Evolutionary conservation across 164 flowering plant genomes (phyloP).

Genomic region (Aristolochia californica): DNA sequence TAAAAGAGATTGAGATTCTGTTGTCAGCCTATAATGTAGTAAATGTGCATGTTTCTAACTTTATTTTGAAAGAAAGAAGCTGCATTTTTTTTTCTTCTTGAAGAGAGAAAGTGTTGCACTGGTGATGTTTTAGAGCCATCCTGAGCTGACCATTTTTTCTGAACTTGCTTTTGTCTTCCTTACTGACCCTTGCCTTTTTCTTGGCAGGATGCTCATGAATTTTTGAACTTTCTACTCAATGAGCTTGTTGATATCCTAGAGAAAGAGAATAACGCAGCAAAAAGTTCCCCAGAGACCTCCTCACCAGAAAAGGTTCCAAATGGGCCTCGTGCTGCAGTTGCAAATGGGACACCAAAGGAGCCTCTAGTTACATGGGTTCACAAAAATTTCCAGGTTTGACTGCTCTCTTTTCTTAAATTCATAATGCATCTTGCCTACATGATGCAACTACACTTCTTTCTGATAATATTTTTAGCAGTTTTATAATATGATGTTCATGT

Average conservation of each 20-base stretch:
- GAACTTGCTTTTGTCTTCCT: no score
- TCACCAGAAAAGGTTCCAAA: conserved; percentile 60
- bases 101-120: no score
- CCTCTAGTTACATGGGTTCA: conserved; percentile 97
- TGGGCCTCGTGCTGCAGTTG: conserved; percentile 38
- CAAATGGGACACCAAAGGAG: conserved; percentile 67
- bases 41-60: no score
- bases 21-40: no score
- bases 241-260: conserved; percentile 94
- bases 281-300: conserved; percentile 45
- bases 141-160: no score
- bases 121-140: no score
- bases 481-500: neutral
- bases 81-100: no score
- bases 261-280: conserved; percentile 68
- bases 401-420: neutral
- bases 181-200: neutral
- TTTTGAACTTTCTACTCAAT: conserved; percentile 87
- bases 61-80: no score
- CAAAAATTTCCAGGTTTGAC: conserved; percentile 88
- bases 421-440: neutral
- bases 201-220: conserved; percentile 98
- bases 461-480: neutral
- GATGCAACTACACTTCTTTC: neutral
- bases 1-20: no score